Conservation (phyloP, 2,329 filamentous ascomycete genomes). For the Metarhizium anisopliae region DNA sequence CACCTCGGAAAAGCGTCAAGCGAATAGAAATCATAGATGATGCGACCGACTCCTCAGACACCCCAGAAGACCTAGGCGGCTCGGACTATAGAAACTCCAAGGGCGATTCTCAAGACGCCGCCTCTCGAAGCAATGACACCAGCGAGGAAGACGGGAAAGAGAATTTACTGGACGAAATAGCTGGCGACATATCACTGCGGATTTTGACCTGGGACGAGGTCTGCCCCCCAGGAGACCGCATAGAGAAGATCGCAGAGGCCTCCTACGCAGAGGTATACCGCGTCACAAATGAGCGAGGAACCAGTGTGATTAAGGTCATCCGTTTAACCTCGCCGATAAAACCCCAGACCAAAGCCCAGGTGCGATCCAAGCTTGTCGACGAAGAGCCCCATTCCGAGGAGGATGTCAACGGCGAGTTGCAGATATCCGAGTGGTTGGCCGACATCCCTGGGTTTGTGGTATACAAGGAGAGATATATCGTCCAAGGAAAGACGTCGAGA, state of each 20-base stretch:
- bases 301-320: conserved; percentile 58
- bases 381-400: conserved; percentile 47
- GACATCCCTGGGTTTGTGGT: conserved; percentile 57
- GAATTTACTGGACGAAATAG: not conserved
- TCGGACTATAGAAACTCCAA: not conserved
- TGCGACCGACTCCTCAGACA: not conserved
- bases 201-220: conserved; percentile 49
- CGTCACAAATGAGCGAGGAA: conserved; percentile 48
- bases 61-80: not conserved
- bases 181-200: conserved; percentile 23
- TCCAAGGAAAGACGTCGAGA: conserved; percentile 45
- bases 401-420: conserved; percentile 49
- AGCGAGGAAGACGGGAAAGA: conserved; percentile 7
- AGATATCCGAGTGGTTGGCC: conserved; percentile 55
- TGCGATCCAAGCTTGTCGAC: conserved; percentile 44
- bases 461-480: conserved; percentile 55
- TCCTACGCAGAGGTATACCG: conserved; percentile 60
- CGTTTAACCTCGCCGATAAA: conserved; percentile 50
- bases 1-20: conserved; percentile 10
- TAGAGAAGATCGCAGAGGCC: conserved; percentile 57
- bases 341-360: conserved; percentile 47
- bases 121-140: not conserved
- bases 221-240: conserved; percentile 40
- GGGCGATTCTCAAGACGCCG: not conserved
- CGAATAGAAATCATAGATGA: conserved; percentile 4